Evolutionary conservation across 768 basidiomycete species (phyloP).

Genomic region (Gloeopeniophorella convolvens): DNA sequence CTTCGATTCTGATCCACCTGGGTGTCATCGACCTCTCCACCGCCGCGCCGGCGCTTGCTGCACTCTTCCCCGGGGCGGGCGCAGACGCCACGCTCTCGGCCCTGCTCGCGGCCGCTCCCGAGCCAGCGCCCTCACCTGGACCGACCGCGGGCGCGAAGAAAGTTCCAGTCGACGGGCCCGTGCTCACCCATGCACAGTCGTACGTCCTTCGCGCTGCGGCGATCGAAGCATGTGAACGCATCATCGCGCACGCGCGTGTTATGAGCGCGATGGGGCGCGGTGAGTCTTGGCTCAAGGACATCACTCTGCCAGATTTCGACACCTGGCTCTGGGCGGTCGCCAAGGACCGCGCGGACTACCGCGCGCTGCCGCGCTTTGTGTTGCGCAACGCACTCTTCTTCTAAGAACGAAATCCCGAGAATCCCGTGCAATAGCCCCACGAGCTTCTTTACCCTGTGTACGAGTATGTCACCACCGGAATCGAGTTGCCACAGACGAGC

Average conservation of each 20-base stretch:
- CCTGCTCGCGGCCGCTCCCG: conserved; percentile 34
- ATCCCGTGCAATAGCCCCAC: too few species aligned
- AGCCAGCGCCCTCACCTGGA: conserved; percentile 10
- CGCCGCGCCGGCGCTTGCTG: conserved; percentile 31
- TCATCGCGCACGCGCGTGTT: conserved; percentile 47
- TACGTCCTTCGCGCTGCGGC: conserved; percentile 74
- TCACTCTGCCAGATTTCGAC: conserved; percentile 59
- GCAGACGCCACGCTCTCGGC: conserved; percentile 32
- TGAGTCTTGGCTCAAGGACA: conserved; percentile 43
- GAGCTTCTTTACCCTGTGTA: too few species aligned
- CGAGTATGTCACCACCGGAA: too few species aligned
- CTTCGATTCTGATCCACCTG: conserved; percentile 74
- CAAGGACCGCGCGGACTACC: conserved; percentile 70
- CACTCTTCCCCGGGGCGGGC: conserved; percentile 44
- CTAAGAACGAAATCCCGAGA: too few species aligned
- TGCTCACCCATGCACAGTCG: conserved; percentile 53
- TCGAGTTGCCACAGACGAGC: too few species aligned
- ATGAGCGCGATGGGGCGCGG: conserved; percentile 26
- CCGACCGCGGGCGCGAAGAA: conserved; percentile 20
- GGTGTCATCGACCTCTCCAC: conserved; percentile 64
- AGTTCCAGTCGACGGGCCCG: conserved; percentile 42
- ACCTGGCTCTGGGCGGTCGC: conserved; percentile 81
- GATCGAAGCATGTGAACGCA: conserved; percentile 69
- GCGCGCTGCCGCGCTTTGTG: conserved; percentile 60
- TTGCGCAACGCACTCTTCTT: conserved; percentile 63